Evolutionary conservation across 2,329 filamentous ascomycete species (phyloP).

Genomic region (Xylariaceae sp.): DNA sequence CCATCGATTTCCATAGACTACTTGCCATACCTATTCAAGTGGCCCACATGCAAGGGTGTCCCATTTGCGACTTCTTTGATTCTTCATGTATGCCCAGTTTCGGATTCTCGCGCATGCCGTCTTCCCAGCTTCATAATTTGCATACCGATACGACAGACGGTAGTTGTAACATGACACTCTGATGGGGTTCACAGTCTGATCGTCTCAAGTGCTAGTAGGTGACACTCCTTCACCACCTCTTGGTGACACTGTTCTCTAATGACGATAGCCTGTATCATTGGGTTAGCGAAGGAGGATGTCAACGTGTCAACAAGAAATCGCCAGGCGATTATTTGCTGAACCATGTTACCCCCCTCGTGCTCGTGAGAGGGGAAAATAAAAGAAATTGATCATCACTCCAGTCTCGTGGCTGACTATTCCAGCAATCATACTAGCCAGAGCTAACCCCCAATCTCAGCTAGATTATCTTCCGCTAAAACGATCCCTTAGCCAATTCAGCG

Average conservation of each 20-base stretch:
- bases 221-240: constrained; percentile 1
- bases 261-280: not conserved
- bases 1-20: not conserved
- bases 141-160: not conserved
- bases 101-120: not conserved
- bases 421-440: not conserved
- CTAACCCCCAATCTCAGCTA: not conserved
- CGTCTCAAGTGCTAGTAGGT: not conserved
- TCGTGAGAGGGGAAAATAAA: not conserved
- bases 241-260: not conserved
- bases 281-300: not conserved
- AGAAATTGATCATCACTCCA: not conserved
- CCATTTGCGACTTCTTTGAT: too few relatives aligned
- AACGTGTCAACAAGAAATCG: not conserved
- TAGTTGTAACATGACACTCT: constrained; percentile 10
- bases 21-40: not conserved
- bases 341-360: not conserved
- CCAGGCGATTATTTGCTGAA: not conserved
- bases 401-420: not conserved
- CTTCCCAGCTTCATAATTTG: not conserved
- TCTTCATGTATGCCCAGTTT: too few relatives aligned
- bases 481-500: constrained; percentile 42
- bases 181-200: not conserved
- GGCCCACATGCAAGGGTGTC: not conserved
- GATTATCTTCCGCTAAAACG: constrained; percentile 33